phyloP scores from a whole-genome alignment of 2,329 filamentous ascomycete genomes.

The Beauveria pseudobassiana region DNA sequence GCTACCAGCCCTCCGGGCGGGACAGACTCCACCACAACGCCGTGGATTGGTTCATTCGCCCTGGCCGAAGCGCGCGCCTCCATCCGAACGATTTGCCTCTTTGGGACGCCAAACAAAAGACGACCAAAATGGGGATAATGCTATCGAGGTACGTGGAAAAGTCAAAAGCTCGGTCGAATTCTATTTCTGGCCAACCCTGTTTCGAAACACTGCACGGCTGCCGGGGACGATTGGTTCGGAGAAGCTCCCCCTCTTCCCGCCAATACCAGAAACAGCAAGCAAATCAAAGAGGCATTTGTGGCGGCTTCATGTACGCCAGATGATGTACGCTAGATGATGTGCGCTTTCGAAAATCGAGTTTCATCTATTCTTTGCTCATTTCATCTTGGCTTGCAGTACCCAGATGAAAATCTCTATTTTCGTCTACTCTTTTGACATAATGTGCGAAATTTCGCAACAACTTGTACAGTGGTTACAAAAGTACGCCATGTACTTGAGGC shows the following conservation, averaged over 20 bases:
- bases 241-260: too few species aligned
- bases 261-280: not conserved
- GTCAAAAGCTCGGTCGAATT: not conserved
- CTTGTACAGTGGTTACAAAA: too few species aligned
- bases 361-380: too few species aligned
- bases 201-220: not conserved
- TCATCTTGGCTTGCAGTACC: too few species aligned
- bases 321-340: too few species aligned
- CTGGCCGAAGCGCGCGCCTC: conserved; percentile 9
- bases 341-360: too few species aligned
- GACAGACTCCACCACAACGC: not conserved
- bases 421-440: too few species aligned
- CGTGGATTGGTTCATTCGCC: conserved; percentile 3
- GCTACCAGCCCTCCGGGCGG: not conserved
- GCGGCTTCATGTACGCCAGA: not conserved
- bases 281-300: not conserved
- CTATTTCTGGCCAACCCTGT: conserved; percentile 5
- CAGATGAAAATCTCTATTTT: too few species aligned
- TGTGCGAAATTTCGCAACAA: too few species aligned
- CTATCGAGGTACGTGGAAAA: too few species aligned
- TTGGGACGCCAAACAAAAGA: not conserved
- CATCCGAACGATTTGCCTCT: not conserved
- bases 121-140: not conserved
- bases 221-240: not conserved
- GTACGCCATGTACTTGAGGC: too few species aligned